Percentiles rank a stretch among this genome's conserved stretches.
phyloP scores from a whole-genome alignment of 163 green algal genomes.

The Scenedesmus sp. region DNA sequence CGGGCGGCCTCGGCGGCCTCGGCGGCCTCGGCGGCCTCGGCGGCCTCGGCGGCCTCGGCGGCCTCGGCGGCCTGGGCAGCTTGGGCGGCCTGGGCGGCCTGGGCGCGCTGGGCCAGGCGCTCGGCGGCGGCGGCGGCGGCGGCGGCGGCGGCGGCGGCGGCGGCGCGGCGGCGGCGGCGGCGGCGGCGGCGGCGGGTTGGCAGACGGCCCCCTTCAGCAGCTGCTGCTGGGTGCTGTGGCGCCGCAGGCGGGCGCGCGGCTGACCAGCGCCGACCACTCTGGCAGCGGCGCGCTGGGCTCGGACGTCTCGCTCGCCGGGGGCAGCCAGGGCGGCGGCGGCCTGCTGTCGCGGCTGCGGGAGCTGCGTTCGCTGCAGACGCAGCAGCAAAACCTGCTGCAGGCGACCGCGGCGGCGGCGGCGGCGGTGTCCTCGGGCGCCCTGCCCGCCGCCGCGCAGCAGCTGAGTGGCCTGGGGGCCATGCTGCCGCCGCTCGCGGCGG shows the following conservation, averaged over 20 bases:
- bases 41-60: neutral
- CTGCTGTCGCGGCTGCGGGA: neutral
- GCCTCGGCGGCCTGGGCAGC: neutral
- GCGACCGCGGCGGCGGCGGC: neutral
- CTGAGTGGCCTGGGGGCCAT: neutral
- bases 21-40: too few species aligned
- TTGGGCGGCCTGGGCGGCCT: too few species aligned
- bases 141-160: neutral
- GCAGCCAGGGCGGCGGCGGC: neutral
- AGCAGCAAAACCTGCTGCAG: too few species aligned
- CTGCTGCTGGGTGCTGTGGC: conserved; percentile 33
- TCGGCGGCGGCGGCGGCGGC: conserved; percentile 11
- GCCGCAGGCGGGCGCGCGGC: neutral
- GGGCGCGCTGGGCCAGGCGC: neutral
- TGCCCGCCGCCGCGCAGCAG: neutral
- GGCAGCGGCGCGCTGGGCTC: too few species aligned
- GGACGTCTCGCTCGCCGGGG: too few species aligned
- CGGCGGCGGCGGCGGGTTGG: neutral
- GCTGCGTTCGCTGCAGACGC: neutral
- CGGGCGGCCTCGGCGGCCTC: too few species aligned
- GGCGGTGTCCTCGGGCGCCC: too few species aligned
- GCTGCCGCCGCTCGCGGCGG: conserved; percentile 12
- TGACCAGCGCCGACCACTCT: too few species aligned
- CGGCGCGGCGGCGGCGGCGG: neutral
- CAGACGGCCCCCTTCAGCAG: neutral